Base-by-base conservation (phyloP, 192 early-diverging fungal genomes). In the Gonapodya sp. region DNA sequence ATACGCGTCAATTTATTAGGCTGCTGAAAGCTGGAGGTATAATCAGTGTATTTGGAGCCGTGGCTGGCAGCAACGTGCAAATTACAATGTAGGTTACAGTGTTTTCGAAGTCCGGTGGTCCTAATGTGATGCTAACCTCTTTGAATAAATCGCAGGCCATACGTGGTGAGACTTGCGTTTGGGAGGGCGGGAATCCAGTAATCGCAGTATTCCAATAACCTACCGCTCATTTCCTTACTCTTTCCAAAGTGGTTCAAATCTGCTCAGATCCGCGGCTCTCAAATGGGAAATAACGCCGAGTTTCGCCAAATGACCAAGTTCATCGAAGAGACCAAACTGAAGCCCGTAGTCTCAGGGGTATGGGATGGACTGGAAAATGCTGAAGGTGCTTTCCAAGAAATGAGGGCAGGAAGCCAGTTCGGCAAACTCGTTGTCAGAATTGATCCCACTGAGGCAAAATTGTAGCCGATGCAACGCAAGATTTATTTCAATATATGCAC, bases 261-360 rank as follows among this genome's bases (percentile, higher is more conserved):
- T 16, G 18, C 30, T 2, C 87, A 92, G 0, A 73, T 94, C 35
- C 79, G 83, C 24, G 93, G 93, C 64, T 85, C 86, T 34, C 90
- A 90, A 14, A 92, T 94, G 91, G 93, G 93, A 73, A 89, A 84
- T 18, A 86, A 89, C n/a, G 79, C 64, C 0, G 93, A 94, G 80
- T 94, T 94, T 78, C 46, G 84, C 33, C 83, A 88, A 18, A 92
- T 94, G 92, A 79, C 92, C 14, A 83, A 83, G 2, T 92, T 93
- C 81, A 88, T 94, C 1, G 79, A 83, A 30, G 79, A 86, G 80
- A 79, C 91, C 35, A 87, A 88, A 80, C 82, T 94, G 72, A 81
- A 80, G 33, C 93, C 93, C 18, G 86, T 92, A 0, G 87, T 92
- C 14, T 85, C 85, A 32, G 81, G 83, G 30, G 84, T 91, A 30